These are phyloP conservation scores for Aspergillus sp. DNA, from an alignment of 2,329 filamentous ascomycete genomes.

Conservation along the genomic window DNA sequence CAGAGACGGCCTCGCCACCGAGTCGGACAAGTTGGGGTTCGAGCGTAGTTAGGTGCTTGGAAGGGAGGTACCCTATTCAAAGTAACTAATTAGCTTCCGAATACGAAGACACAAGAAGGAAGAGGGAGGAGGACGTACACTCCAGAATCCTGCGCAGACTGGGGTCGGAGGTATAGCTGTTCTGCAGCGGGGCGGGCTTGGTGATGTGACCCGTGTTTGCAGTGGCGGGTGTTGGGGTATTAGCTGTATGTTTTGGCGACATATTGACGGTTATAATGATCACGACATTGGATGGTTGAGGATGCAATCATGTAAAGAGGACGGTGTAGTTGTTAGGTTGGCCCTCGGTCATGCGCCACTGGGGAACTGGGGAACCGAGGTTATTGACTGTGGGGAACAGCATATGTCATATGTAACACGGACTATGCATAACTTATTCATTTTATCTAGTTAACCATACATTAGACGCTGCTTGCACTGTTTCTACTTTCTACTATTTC, in stretches of 20 bases:
- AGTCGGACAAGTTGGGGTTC: constrained; percentile 56
- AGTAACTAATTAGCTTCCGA: background rate
- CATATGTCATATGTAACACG: no score
- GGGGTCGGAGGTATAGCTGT: constrained; percentile 58
- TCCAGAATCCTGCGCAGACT: constrained; percentile 54
- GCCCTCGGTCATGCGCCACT: no score
- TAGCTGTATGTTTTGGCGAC: background rate
- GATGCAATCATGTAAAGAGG: background rate
- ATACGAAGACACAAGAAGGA: background rate
- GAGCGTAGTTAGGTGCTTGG: constrained; percentile 10
- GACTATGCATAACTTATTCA: no score
- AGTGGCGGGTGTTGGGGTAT: constrained; percentile 25
- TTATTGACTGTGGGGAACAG: no score
- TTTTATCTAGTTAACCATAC: no score
- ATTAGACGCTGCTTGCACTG: no score
- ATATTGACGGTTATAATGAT: background rate
- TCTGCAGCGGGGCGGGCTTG: constrained; percentile 50
- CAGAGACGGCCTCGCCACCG: constrained; percentile 33
- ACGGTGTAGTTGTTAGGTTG: no score
- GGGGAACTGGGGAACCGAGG: no score
- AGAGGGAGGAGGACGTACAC: constrained; percentile 37
- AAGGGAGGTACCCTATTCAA: constrained; percentile 40
- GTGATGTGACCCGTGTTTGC: constrained; percentile 57
- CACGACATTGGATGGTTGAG: background rate
- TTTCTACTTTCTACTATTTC: no score